Evolutionary conservation across 2,329 filamentous ascomycete genomes (phyloP).

Genomic region (Amphichorda felina): DNA sequence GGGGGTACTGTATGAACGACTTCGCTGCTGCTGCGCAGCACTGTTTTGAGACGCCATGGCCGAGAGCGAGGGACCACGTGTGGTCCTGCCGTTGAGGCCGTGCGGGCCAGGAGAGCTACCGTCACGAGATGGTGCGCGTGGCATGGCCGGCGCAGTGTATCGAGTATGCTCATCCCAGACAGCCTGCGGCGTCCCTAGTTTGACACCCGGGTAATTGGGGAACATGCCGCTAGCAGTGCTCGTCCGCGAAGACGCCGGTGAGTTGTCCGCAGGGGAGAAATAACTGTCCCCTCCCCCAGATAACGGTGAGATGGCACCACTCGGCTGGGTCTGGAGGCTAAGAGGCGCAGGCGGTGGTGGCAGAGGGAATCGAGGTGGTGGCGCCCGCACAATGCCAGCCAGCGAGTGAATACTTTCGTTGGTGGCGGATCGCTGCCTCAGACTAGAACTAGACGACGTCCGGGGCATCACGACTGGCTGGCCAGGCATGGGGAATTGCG

Average conservation of each 20-base stretch:
- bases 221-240: conserved; percentile 70
- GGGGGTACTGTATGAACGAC: conserved; percentile 87
- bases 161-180: conserved; percentile 61
- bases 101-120: conserved; percentile 57
- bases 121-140: conserved; percentile 69
- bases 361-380: conserved; percentile 62
- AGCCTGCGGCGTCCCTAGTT: conserved; percentile 53
- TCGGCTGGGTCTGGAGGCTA: conserved; percentile 52
- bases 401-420: conserved; percentile 54
- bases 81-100: conserved; percentile 48
- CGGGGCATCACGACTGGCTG: conserved; percentile 15
- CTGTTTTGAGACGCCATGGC: conserved; percentile 50
- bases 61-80: conserved; percentile 69
- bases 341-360: conserved; percentile 45
- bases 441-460: conserved; percentile 56
- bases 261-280: conserved; percentile 80
- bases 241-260: conserved; percentile 63
- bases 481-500: conserved; percentile 19
- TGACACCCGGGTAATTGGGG: conserved; percentile 51
- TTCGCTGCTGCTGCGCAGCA: conserved; percentile 55
- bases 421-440: conserved; percentile 67
- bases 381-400: conserved; percentile 42
- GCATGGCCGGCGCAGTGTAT: conserved; percentile 81
- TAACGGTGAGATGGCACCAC: conserved; percentile 43
- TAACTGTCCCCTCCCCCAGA: conserved; percentile 67